These are phyloP conservation scores for Ogataea ganodermae DNA, from an alignment of 805 yeast genomes.

Conservation along the genomic window DNA sequence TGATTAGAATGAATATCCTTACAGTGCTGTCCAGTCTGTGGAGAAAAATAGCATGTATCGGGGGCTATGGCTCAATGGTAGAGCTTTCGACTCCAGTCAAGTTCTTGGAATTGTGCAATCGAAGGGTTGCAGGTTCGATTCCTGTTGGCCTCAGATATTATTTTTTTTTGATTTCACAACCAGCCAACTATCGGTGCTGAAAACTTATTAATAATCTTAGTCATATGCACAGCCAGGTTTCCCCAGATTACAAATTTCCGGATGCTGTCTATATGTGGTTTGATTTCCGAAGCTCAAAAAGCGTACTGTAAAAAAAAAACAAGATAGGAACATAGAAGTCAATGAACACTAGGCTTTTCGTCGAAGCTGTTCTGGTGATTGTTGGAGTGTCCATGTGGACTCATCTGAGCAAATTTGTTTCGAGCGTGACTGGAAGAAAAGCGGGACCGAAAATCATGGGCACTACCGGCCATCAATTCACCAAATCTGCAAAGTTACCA, in stretches of 20 bases:
- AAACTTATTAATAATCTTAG: slow-evolving; percentile 3
- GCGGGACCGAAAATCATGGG: slow-evolving; percentile 7
- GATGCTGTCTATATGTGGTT: background rate
- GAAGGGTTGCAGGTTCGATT: slow-evolving; percentile 86
- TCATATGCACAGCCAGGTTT: slow-evolving; percentile 3
- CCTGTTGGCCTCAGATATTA: slow-evolving; percentile 71
- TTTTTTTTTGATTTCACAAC: too few species aligned
- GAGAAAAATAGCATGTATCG: slow-evolving; percentile 11
- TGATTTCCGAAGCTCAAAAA: background rate
- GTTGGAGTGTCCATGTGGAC: slow-evolving; percentile 6
- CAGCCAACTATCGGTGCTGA: too few species aligned
- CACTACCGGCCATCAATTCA: slow-evolving; percentile 9
- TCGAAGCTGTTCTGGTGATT: background rate
- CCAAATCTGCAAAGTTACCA: slow-evolving; percentile 41
- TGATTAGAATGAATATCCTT: background rate
- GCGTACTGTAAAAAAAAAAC: background rate
- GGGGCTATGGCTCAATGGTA: slow-evolving; percentile 80
- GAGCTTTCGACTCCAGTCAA: slow-evolving; percentile 72
- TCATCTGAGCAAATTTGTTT: background rate
- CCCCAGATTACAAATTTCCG: slow-evolving; percentile 1
- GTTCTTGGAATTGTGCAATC: slow-evolving; percentile 47
- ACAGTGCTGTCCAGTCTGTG: background rate
- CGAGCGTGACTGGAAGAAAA: background rate
- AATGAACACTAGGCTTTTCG: background rate
- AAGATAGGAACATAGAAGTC: background rate